These are phyloP conservation scores for Colletotrichum sp. DNA, from an alignment of 2,329 filamentous ascomycete species.

Conservation along the genomic window DNA sequence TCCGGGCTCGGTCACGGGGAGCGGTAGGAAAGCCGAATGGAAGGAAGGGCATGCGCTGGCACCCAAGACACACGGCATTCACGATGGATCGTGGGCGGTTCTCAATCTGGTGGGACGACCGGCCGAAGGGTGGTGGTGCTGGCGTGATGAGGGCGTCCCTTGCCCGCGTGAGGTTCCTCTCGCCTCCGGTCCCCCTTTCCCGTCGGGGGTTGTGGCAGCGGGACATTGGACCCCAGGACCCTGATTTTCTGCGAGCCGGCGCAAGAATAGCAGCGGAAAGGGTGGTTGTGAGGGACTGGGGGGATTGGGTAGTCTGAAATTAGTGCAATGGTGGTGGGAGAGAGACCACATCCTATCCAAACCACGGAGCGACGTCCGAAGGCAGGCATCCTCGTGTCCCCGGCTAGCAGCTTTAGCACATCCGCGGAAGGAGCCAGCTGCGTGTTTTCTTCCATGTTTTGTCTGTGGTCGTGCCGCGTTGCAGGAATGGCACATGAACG, in stretches of 20 bases:
- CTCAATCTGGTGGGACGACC: neutral
- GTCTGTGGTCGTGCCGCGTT: neutral
- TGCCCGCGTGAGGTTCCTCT: neutral
- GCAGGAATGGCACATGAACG: neutral
- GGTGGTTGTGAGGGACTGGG: neutral
- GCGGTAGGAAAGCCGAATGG: neutral
- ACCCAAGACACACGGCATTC: neutral
- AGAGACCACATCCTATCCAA: neutral
- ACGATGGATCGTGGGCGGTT: neutral
- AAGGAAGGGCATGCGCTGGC: neutral
- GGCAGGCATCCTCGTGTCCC: neutral
- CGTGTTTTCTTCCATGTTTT: neutral
- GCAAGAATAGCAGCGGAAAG: neutral
- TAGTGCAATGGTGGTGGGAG: neutral
- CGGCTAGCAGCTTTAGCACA: neutral
- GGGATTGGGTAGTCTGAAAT: neutral
- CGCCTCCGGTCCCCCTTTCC: neutral
- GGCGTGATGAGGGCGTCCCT: neutral
- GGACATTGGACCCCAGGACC: neutral
- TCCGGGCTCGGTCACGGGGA: neutral
- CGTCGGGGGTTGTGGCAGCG: neutral
- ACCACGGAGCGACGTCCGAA: slow-evolving; percentile 1
- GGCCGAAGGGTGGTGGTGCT: neutral
- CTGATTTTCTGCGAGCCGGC: neutral
- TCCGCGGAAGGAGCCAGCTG: neutral